Base-by-base conservation (phyloP, 208 protist species). In the Trichomonas vaginalis region DNA sequence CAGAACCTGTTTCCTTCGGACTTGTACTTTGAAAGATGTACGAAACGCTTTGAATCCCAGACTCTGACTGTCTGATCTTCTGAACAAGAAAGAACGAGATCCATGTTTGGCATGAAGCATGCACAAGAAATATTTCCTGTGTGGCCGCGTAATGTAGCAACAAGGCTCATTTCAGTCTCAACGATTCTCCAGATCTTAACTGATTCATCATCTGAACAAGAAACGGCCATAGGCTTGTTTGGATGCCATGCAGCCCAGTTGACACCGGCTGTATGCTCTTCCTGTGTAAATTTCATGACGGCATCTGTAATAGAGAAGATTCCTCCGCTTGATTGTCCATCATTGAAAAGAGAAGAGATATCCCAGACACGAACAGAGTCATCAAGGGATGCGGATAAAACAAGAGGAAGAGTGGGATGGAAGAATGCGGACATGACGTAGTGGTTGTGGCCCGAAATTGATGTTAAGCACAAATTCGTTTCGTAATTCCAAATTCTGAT, bases 351-450 rank as follows among this genome's bases (percentile, higher is more conserved):
- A 14, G 97, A 97, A 21, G 98, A 98, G 95, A 99, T 98, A 97
- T 99, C 99, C 99, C 99, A 99, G n/a, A 99, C 98, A 23, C 99
- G 98, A 56, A 99, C 98, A 35, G 99, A 99, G 96, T 99, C 98
- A 97, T 99, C 99, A 21, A 99, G 97, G 88, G 99, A 99, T 27
- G 98, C 99, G 0, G 98, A 99, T 12, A 99, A 98, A 17, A 99
- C 96, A 12, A 99, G 98, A 98, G 56, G 95, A 45, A 96, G 39
- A 23, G 96, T 87, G n/a, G 96, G 96, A 95, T 97, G 97, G 95
- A 97, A 97, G 42, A 96, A 95, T 27, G 99, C 99, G 96, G 98
- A 99, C 99, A 99, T 99, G 35, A 99, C 99, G 97, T 99, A 99
- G 97, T 99, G 99, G 49, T 98, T 98, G 96, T 99, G 98, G 27